Evolutionary conservation across 306 rosid species (phyloP).

Genomic region (Sicyos baderoa): DNA sequence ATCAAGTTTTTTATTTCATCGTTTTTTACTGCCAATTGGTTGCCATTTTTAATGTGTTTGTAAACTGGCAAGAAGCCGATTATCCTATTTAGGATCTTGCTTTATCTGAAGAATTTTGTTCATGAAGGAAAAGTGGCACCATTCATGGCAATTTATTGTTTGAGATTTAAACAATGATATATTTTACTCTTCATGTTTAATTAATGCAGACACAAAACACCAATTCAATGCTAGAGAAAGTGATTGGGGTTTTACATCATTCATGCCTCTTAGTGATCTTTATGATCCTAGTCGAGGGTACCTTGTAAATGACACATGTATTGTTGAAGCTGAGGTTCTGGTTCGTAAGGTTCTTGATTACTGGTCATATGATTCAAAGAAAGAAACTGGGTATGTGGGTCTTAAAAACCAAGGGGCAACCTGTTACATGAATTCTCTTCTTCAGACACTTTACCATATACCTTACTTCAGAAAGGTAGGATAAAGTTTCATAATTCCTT

Average conservation of each 20-base stretch:
- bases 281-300: conserved; percentile 72
- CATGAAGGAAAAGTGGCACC: conserved; percentile 1
- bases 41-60: neutral
- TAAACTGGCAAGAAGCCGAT: neutral
- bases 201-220: conserved; percentile 64
- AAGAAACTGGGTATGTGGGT: conserved; percentile 93
- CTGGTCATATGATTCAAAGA: conserved; percentile 85
- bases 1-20: neutral
- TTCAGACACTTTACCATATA: conserved; percentile 86
- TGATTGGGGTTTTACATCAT: conserved; percentile 86
- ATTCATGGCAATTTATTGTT: conserved; percentile 7
- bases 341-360: conserved; percentile 74
- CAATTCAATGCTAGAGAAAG: conserved; percentile 85
- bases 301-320: conserved; percentile 58
- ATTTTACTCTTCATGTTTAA: conserved; percentile 22
- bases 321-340: conserved; percentile 80
- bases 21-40: neutral
- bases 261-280: conserved; percentile 81
- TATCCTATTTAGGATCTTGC: conserved; percentile 1
- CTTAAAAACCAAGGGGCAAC: conserved; percentile 97
- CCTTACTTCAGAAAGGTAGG: conserved; percentile 85
- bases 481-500: conserved; percentile 4
- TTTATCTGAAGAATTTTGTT: neutral
- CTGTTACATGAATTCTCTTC: conserved; percentile 96
- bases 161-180: neutral